phyloP scores from a whole-genome alignment of 768 basidiomycete species.

The Serendipita indica region DNA sequence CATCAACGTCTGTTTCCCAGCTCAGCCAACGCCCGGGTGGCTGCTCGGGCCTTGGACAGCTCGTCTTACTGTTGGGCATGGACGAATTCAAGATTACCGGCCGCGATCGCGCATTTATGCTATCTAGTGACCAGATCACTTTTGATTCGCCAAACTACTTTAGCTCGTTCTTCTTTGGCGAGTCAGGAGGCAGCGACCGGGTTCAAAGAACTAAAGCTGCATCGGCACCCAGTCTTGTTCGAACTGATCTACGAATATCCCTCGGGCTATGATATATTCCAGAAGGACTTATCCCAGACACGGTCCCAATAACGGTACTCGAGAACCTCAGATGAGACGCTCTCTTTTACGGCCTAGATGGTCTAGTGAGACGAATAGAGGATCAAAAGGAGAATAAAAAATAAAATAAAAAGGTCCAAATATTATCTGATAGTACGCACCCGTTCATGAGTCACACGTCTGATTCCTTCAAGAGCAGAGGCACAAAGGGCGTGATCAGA shows the following conservation, averaged over 20 bases:
- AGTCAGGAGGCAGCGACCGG: background rate
- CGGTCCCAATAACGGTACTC: background rate
- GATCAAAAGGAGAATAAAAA: background rate
- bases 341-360: background rate
- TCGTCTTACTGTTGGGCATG: background rate
- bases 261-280: background rate
- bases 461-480: too few relatives aligned
- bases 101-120: background rate
- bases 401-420: too few relatives aligned
- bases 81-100: background rate
- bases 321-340: background rate
- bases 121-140: background rate
- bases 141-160: background rate
- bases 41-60: too few relatives aligned
- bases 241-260: background rate
- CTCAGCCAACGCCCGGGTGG: too few relatives aligned
- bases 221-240: background rate
- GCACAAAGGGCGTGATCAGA: too few relatives aligned
- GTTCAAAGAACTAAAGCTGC: background rate
- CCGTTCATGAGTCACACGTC: too few relatives aligned
- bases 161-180: background rate
- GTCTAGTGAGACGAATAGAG: background rate
- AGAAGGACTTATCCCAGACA: background rate
- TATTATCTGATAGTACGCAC: too few relatives aligned
- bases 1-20: too few relatives aligned